Percentiles rank a stretch among this genome's conserved stretches.
phyloP scores from a whole-genome alignment of 2,329 filamentous ascomycete genomes.

The Botrytis elliptica region DNA sequence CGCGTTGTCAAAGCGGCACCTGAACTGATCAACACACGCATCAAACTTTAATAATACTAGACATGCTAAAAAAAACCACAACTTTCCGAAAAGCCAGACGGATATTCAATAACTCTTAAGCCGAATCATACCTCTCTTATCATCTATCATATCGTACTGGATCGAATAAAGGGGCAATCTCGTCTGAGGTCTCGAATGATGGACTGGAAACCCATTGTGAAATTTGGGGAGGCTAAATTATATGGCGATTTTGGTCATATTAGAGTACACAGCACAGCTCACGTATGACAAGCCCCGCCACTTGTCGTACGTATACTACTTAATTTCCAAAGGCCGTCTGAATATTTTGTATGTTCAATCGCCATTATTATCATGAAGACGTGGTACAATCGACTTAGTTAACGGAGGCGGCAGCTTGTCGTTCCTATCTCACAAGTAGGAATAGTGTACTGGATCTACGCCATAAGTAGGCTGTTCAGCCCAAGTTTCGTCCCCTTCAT shows the following conservation, averaged over 20 bases:
- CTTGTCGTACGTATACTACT: neutral
- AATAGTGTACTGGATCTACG: neutral
- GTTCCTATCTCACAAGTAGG: neutral
- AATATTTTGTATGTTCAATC: neutral
- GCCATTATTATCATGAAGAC: neutral
- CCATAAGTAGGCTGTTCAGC: neutral
- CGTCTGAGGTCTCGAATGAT: neutral
- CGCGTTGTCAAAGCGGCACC: neutral
- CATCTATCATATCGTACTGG: constrained; percentile 5
- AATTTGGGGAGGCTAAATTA: neutral
- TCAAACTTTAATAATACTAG: neutral
- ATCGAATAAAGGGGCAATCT: neutral
- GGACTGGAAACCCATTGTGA: neutral
- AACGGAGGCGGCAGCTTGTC: neutral
- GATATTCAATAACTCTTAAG: neutral
- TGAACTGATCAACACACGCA: neutral
- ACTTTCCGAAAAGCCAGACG: neutral
- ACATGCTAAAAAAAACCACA: neutral
- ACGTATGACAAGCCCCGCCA: neutral
- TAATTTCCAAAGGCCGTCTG: neutral
- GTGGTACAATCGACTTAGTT: neutral
- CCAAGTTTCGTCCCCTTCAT: neutral
- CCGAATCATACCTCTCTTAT: too few relatives aligned
- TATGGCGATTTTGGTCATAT: neutral
- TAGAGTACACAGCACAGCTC: neutral